Evolutionary conservation across 495 filamentous ascomycete genomes (phyloP).

Genomic region (Hypoxylon subgilvum): DNA sequence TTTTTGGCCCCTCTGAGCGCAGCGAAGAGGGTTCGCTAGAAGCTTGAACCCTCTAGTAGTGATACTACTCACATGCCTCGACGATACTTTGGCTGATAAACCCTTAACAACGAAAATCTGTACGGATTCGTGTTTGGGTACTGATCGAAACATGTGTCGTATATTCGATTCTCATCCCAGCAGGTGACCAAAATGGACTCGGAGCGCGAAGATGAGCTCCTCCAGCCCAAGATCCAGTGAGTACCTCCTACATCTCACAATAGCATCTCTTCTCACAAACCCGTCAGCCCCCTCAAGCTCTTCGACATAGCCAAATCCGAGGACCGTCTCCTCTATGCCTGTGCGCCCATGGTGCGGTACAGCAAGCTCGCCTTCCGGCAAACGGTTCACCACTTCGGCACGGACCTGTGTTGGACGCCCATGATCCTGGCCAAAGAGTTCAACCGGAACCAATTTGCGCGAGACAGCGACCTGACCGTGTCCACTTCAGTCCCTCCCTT

Average conservation of each 20-base stretch:
- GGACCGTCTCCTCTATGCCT: constrained; percentile 60
- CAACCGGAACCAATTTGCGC: constrained; percentile 62
- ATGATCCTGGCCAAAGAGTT: constrained; percentile 78
- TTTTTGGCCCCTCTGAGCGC: too few species aligned
- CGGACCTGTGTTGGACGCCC: constrained; percentile 70
- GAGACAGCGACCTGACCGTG: constrained; percentile 61
- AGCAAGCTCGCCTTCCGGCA: constrained; percentile 70
- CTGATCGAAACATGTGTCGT: constrained; percentile 21
- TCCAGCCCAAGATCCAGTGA: constrained; percentile 37
- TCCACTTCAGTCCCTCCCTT: neutral
- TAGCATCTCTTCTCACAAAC: constrained; percentile 11
- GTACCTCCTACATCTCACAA: neutral
- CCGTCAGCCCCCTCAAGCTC: constrained; percentile 60
- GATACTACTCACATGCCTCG: too few species aligned
- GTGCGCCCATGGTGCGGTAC: constrained; percentile 74
- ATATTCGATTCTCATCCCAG: neutral
- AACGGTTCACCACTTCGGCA: constrained; percentile 62
- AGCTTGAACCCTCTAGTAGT: too few species aligned
- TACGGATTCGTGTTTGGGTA: too few species aligned
- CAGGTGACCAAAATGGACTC: constrained; percentile 37
- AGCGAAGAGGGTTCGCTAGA: too few species aligned
- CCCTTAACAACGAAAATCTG: too few species aligned
- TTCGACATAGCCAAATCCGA: constrained; percentile 62
- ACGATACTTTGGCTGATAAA: too few species aligned
- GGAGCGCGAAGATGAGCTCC: constrained; percentile 20